A percentile compares a stretch with the other conserved stretches of the same genome.
These are phyloP conservation scores for Eimeria tenella DNA, from an alignment of 169 alveolate species.

Conservation along the genomic window DNA sequence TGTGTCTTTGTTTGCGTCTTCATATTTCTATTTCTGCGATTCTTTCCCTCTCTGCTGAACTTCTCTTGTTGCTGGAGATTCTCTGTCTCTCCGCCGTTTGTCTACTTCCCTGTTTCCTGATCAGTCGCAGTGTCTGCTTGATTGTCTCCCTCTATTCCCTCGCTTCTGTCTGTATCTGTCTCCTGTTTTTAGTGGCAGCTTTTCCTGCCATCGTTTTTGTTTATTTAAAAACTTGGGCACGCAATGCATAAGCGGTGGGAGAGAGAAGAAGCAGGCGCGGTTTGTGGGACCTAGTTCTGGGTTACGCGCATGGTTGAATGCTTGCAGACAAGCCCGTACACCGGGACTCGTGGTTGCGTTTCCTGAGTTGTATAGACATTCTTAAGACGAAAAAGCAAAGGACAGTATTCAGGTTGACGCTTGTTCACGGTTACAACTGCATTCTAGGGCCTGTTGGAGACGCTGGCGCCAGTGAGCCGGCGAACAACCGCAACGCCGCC, in stretches of 20 bases:
- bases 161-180: background rate
- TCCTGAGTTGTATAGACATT: conserved; percentile 85
- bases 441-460: background rate
- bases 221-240: background rate
- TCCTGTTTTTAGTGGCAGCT: background rate
- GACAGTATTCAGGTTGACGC: conserved; percentile 88
- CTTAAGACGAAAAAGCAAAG: conserved; percentile 88
- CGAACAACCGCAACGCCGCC: background rate
- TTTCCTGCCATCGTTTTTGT: background rate
- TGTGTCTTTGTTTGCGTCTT: background rate
- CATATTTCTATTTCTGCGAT: background rate
- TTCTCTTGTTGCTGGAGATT: background rate
- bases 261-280: background rate
- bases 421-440: conserved; percentile 86
- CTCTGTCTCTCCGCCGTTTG: background rate
- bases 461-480: background rate
- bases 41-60: background rate
- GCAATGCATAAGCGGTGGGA: background rate
- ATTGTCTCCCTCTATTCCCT: too few species aligned
- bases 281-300: background rate
- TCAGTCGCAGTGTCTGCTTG: background rate
- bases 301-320: background rate
- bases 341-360: conserved; percentile 92
- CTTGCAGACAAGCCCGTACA: conserved; percentile 89
- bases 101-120: too few species aligned